Conservation (phyloP, 1,284 basidiomycete genomes). For the Trametes hirsuta region DNA sequence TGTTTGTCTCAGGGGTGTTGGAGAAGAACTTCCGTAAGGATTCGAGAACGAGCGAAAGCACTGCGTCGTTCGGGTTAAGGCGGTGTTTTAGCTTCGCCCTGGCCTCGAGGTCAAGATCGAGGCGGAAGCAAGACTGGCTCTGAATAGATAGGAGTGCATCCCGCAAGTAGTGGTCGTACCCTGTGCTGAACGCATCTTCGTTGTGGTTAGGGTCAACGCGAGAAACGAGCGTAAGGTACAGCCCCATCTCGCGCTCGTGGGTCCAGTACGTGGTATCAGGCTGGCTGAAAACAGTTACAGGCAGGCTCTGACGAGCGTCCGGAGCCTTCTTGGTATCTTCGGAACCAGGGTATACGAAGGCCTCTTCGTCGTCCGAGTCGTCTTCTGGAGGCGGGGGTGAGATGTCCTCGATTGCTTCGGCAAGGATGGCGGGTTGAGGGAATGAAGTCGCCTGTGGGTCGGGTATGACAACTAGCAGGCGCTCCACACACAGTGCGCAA, state of each 20-base stretch:
- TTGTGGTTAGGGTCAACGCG: constrained; percentile 78
- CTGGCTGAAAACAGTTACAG: constrained; percentile 48
- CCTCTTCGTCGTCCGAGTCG: constrained; percentile 62
- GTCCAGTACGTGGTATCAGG: constrained; percentile 75
- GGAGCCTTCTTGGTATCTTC: constrained; percentile 36
- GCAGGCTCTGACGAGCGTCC: constrained; percentile 15
- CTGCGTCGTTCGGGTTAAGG: constrained; percentile 78
- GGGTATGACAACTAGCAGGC: constrained; percentile 68
- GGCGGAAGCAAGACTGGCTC: constrained; percentile 59
- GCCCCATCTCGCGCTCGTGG: constrained; percentile 80
- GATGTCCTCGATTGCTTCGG: constrained; percentile 20
- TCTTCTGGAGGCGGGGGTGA: constrained; percentile 30
- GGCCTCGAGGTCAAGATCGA: constrained; percentile 44
- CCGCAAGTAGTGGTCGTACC: constrained; percentile 83
- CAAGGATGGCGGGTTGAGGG: constrained; percentile 57
- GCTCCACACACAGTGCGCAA: constrained; percentile 66
- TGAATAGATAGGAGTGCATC: constrained; percentile 79
- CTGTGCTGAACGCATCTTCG: constrained; percentile 79
- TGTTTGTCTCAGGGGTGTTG: constrained; percentile 85
- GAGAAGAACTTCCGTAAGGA: constrained; percentile 80
- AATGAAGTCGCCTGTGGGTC: constrained; percentile 78
- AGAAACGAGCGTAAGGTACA: constrained; percentile 81
- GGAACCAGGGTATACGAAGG: constrained; percentile 65
- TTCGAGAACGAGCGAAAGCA: constrained; percentile 74
- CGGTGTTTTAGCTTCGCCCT: constrained; percentile 62